A percentile compares a stretch with the other conserved stretches of the same genome.
Conservation (phyloP, 75 land plant species). For the Selaginella moellendorffii region DNA sequence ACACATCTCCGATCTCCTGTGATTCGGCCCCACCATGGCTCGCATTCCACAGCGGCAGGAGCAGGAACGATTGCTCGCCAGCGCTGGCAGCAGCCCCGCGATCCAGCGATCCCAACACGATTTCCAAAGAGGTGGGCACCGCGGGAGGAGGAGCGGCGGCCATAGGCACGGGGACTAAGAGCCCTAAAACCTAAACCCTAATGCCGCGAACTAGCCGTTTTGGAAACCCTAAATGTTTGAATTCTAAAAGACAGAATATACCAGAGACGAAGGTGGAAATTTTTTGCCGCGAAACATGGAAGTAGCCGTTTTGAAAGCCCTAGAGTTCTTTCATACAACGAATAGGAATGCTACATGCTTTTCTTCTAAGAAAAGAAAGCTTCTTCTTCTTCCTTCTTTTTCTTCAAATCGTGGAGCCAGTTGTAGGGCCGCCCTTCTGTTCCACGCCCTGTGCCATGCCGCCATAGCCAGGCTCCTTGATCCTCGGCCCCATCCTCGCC, state of each 20-base stretch:
- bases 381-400: neutral
- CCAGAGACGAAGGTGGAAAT: neutral
- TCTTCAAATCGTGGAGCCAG: neutral
- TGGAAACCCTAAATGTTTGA: neutral
- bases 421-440: neutral
- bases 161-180: no score
- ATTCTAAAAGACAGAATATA: neutral
- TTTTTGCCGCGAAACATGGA: neutral
- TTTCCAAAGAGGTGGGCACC: neutral
- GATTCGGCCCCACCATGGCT: neutral
- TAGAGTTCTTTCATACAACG: neutral
- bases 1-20: neutral
- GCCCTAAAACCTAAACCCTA: neutral
- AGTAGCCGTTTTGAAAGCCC: neutral
- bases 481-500: neutral
- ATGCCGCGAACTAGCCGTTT: no score
- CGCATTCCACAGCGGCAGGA: neutral
- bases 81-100: neutral
- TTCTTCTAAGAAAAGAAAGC: neutral
- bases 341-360: neutral
- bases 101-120: neutral
- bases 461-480: constrained; percentile 4
- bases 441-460: neutral
- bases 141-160: no score
- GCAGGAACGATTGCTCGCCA: neutral